Conservation (phyloP, 805 yeast species). For the Candida pseudofarinosa region DNA sequence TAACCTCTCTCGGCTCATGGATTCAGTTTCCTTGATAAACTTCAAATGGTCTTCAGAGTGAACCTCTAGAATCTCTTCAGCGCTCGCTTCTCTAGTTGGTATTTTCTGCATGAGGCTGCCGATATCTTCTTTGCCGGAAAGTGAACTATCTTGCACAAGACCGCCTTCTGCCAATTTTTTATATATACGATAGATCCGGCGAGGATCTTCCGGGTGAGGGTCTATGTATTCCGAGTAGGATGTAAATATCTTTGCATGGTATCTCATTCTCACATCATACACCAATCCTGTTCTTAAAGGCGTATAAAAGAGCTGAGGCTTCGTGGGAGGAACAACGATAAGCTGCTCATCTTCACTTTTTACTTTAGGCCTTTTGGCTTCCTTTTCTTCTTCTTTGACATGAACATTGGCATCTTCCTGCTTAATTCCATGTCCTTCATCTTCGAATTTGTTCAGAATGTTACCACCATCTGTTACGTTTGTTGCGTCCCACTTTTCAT, state of each 20-base stretch:
- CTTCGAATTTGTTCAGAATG: background rate
- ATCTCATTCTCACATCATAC: slow-evolving; percentile 95
- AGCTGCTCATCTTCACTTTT: slow-evolving; percentile 5
- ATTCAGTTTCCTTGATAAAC: slow-evolving; percentile 68
- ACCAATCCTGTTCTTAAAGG: slow-evolving; percentile 89
- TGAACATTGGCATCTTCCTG: background rate
- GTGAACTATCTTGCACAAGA: slow-evolving; percentile 70
- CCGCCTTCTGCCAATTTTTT: slow-evolving; percentile 94
- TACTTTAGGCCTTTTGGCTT: background rate
- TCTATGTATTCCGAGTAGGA: slow-evolving; percentile 91
- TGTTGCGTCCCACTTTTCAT: background rate
- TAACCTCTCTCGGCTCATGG: slow-evolving; percentile 73
- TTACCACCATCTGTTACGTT: background rate
- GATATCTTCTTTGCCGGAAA: slow-evolving; percentile 68
- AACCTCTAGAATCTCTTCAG: slow-evolving; percentile 80
- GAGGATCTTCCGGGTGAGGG: slow-evolving; percentile 98
- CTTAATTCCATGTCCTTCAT: background rate
- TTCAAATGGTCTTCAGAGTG: slow-evolving; percentile 79
- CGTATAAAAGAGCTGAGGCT: slow-evolving; percentile 65
- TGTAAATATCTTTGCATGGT: slow-evolving; percentile 91
- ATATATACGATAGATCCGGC: slow-evolving; percentile 90
- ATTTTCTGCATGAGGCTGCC: slow-evolving; percentile 86
- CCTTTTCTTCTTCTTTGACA: slow-evolving; percentile 3
- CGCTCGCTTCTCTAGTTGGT: slow-evolving; percentile 85
- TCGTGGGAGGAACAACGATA: slow-evolving; percentile 51